Base-by-base conservation (phyloP, 2,329 filamentous ascomycete genomes). In the Calonectria pseudoreteaudii region DNA sequence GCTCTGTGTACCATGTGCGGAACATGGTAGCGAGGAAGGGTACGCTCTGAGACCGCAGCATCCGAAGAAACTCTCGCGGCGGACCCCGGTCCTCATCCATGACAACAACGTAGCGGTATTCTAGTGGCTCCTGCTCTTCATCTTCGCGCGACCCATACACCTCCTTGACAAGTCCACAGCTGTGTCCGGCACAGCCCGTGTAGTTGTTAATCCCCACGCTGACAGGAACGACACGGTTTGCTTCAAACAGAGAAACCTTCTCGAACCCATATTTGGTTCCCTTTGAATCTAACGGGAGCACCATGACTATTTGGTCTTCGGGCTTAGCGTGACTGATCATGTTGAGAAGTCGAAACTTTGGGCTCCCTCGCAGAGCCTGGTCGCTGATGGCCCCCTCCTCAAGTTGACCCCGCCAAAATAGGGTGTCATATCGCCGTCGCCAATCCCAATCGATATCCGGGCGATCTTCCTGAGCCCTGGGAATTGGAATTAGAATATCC, bases 371-470 rank as follows among this genome's bases (percentile, higher is more conserved):
- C 85, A 96, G 77, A 82, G 89, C 76, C 85, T 92, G 81, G 78
- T 87, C 75, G 81, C 86, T 85, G 28, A 81, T 87, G 85, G 75
- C 87, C 81, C 79, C 89, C 86, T 92, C 90, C 4, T 89, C 90
- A 3, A 93, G 91, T 14, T 88, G 88, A n/a, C 93, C 94, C 66
- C 94, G 91, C 94, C 94, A 97, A 83, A 94, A 94, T 4, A 96
- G 86, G 0, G 87, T 86, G 74, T 93, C 89, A 56, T 90, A 86
- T 79, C 95, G 95, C 62, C 91, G 85, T 0, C 85, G 80, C 75
- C 94, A 96, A 0, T 81, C 82, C 77, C 84, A 84, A 31, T 80
- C 80, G 7, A 86, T 79, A 41, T 87, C 85, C 0, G 87, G 86
- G 4, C 88, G 84, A 1, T 88, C 87, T 18, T 75, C 73, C 28